phyloP scores from a whole-genome alignment of 495 filamentous ascomycete genomes.

The Aspergillus taichungensis region DNA sequence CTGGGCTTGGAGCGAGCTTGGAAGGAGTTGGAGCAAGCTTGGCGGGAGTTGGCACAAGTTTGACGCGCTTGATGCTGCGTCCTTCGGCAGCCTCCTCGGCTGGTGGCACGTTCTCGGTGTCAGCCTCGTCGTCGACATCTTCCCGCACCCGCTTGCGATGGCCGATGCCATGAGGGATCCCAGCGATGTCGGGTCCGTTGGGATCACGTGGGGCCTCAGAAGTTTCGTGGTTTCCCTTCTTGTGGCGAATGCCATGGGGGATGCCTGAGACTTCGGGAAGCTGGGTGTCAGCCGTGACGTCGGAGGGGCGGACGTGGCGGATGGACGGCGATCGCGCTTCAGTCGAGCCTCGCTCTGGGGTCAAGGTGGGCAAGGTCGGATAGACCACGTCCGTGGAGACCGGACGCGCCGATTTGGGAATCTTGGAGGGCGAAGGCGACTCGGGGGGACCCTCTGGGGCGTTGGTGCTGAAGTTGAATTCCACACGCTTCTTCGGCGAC shows the following conservation, averaged over 20 bases:
- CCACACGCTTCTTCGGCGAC: conserved; percentile 51
- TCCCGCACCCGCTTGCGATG: conserved; percentile 64
- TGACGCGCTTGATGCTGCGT: conserved; percentile 36
- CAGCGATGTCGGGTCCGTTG: conserved; percentile 23
- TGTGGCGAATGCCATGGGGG: conserved; percentile 63
- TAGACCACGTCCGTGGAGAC: conserved; percentile 30
- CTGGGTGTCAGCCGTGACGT: conserved; percentile 9
- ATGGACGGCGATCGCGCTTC: conserved; percentile 20
- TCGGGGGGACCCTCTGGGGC: conserved; percentile 26
- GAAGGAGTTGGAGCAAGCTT: conserved; percentile 10
- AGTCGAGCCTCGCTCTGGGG: conserved; percentile 22
- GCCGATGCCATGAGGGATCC: conserved; percentile 57
- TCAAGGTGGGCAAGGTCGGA: conserved; percentile 32
- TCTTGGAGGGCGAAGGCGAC: conserved; percentile 39
- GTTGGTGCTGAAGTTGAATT: conserved; percentile 48
- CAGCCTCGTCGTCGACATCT: conserved; percentile 28
- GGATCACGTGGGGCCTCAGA: conserved; percentile 16
- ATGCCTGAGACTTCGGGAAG: conserved; percentile 36
- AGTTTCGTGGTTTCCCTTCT: conserved; percentile 56
- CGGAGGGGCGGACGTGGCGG: conserved; percentile 30
- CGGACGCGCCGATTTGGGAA: conserved; percentile 17
- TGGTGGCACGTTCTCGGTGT: conserved; percentile 37
- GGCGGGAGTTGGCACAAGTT: conserved; percentile 27
- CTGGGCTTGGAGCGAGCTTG: too few species aligned
- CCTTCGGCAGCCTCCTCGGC: conserved; percentile 24